These are phyloP conservation scores for Ensete glaucum DNA, from an alignment of 176 grass and related monocot species.

Conservation along the genomic window DNA sequence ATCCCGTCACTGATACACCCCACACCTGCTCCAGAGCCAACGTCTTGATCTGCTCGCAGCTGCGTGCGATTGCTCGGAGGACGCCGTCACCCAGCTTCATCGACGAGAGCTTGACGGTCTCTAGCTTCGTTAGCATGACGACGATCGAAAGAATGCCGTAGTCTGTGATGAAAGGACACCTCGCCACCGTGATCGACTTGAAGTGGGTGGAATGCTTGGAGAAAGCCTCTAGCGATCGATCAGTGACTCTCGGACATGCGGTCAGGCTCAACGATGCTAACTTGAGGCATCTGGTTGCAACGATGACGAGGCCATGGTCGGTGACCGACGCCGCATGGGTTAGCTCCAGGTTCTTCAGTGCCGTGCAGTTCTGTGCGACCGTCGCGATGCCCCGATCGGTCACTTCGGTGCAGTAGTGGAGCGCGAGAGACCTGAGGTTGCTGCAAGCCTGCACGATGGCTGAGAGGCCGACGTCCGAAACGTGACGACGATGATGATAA, in stretches of 20 bases:
- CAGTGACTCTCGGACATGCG: not conserved
- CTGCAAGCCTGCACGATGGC: not conserved
- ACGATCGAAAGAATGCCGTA: not conserved
- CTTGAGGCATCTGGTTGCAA: not conserved
- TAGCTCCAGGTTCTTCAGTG: not conserved
- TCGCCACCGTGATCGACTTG: not conserved
- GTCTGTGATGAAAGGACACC: not conserved
- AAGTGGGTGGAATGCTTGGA: not conserved
- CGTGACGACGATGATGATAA: not conserved
- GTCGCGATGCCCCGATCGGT: not conserved
- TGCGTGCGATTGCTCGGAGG: not conserved
- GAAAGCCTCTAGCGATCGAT: not conserved
- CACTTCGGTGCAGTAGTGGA: not conserved
- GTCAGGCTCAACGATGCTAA: not conserved
- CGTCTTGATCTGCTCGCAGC: not conserved
- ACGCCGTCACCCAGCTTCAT: conserved; percentile 3
- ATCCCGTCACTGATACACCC: not conserved
- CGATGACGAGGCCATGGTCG: not conserved
- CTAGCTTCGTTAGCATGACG: not conserved
- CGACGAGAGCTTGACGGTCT: not conserved
- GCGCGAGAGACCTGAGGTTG: not conserved
- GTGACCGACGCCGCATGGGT: not conserved
- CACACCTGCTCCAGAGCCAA: not conserved
- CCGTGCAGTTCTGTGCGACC: not conserved
- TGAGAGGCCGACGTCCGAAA: not conserved